Evolutionary conservation across 805 yeast genomes (phyloP).

Genomic region (Saccharomycopsis sp.): DNA sequence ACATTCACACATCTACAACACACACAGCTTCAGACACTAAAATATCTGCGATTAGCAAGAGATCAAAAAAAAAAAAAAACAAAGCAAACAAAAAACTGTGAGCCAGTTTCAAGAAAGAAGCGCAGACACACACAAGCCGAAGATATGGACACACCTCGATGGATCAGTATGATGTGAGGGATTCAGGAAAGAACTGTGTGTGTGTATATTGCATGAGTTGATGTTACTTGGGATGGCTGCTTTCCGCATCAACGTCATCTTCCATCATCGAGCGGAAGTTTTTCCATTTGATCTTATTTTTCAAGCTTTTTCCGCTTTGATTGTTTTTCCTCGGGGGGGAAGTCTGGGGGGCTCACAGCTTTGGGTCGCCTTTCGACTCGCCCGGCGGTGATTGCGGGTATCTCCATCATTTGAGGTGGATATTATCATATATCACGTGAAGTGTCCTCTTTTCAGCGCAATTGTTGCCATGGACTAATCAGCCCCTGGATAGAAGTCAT

Average conservation of each 20-base stretch:
- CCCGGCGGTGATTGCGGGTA: not conserved
- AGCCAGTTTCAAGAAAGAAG: not conserved
- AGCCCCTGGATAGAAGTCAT: no score
- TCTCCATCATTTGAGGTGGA: not conserved
- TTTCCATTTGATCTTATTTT: not conserved
- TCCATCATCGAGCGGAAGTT: not conserved
- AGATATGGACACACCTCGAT: no score
- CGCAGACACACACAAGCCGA: no score
- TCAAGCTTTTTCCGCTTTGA: not conserved
- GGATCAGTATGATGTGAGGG: no score
- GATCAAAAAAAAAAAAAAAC: not conserved
- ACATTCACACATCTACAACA: not conserved
- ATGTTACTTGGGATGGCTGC: no score
- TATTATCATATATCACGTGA: conserved; percentile 2
- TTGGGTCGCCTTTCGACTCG: not conserved
- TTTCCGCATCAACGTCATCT: not conserved
- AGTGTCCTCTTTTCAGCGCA: not conserved
- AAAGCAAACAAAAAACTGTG: not conserved
- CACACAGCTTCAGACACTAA: no score
- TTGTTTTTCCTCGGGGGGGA: not conserved
- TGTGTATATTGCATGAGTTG: no score
- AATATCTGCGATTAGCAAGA: not conserved
- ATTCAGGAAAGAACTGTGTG: not conserved
- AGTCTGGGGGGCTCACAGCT: not conserved
- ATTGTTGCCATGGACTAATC: no score